Evolutionary conservation across 169 alveolate species (phyloP).

Genomic region (Plasmodium berghei): DNA sequence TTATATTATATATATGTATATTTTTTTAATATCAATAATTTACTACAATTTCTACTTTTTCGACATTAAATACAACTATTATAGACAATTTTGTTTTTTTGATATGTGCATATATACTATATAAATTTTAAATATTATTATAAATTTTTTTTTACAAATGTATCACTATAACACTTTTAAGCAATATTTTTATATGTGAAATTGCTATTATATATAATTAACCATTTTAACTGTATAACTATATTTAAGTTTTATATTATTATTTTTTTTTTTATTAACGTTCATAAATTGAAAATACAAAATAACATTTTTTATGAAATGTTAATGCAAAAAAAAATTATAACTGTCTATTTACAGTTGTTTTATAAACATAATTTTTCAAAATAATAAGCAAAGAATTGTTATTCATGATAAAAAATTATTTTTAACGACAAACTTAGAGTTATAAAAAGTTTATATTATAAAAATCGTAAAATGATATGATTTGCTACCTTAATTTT

Average conservation of each 20-base stretch:
- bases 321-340: conserved; percentile 56
- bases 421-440: too few relatives aligned
- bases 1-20: too few relatives aligned
- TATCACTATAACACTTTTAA: conserved; percentile 25
- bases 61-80: too few relatives aligned
- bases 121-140: neutral
- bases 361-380: too few relatives aligned
- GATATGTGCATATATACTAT: neutral
- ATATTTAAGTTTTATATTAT: conserved; percentile 12
- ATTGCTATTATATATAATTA: conserved; percentile 23
- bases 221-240: conserved; percentile 7
- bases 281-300: conserved; percentile 28
- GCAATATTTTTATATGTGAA: neutral
- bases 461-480: too few relatives aligned
- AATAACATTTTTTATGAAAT: conserved; percentile 23
- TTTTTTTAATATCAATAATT: too few relatives aligned
- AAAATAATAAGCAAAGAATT: neutral
- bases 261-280: conserved; percentile 23
- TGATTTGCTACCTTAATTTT: too few relatives aligned
- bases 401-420: neutral
- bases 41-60: too few relatives aligned
- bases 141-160: neutral
- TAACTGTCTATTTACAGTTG: neutral
- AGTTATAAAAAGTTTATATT: too few relatives aligned
- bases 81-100: neutral